A percentile compares a stretch with the other conserved stretches of the same genome.
Evolutionary conservation across 495 filamentous ascomycete genomes (phyloP).

Genomic region (Talaromyces thailandensis): DNA sequence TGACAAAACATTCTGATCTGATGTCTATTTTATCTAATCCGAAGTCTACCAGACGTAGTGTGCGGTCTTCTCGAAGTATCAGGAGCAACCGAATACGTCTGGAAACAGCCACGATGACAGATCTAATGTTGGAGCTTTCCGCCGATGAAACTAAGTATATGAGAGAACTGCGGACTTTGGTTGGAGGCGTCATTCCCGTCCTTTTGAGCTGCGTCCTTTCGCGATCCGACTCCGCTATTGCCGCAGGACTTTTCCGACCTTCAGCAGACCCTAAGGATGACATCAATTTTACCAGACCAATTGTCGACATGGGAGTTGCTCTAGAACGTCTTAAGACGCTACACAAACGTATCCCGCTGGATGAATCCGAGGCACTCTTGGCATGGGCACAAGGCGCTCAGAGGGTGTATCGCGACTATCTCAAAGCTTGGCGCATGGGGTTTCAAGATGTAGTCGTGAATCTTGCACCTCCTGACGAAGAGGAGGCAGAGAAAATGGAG

Average conservation of each 20-base stretch:
- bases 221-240: constrained; percentile 54
- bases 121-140: constrained; percentile 71
- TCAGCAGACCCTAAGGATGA: constrained; percentile 44
- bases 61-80: constrained; percentile 61
- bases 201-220: constrained; percentile 78
- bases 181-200: constrained; percentile 94
- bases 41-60: constrained; percentile 54
- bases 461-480: constrained; percentile 62
- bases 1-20: constrained; percentile 88
- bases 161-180: constrained; percentile 85
- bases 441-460: constrained; percentile 96
- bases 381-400: constrained; percentile 72
- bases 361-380: constrained; percentile 58
- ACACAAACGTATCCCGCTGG: constrained; percentile 70
- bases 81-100: constrained; percentile 60
- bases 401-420: constrained; percentile 76
- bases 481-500: constrained; percentile 31
- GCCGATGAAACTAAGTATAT: constrained; percentile 85
- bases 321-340: constrained; percentile 74
- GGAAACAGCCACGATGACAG: constrained; percentile 56
- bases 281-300: constrained; percentile 69
- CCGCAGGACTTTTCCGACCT: constrained; percentile 58
- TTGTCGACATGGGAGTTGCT: constrained; percentile 88
- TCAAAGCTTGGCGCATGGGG: constrained; percentile 83
- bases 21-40: constrained; percentile 84